Conservation (phyloP, 2,329 filamentous ascomycete species). For the Monilinia polystroma region DNA sequence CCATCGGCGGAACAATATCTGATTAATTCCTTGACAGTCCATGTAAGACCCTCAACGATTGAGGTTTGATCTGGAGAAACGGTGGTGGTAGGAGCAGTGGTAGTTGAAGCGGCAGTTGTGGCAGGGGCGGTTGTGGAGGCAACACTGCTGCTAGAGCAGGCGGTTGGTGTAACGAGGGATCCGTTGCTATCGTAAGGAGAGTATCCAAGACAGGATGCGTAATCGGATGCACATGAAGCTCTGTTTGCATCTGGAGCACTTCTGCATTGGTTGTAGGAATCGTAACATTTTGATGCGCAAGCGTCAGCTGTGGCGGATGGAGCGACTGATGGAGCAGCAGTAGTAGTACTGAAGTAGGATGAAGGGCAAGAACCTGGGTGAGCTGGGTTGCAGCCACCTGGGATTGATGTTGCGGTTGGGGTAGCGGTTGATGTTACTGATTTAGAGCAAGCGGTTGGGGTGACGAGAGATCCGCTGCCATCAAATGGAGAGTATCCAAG, state of each 20-base stretch:
- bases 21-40: constrained; percentile 9
- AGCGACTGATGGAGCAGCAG: background rate
- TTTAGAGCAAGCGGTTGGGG: constrained; percentile 6
- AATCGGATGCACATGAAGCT: background rate
- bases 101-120: background rate
- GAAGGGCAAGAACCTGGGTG: too few species aligned
- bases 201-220: constrained; percentile 10
- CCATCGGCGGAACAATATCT: constrained; percentile 5
- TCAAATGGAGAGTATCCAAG: constrained; percentile 12
- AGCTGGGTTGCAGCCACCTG: too few species aligned
- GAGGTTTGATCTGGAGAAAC: background rate
- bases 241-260: background rate
- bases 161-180: constrained; percentile 2
- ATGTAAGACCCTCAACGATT: background rate
- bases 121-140: background rate
- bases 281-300: background rate
- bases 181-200: background rate
- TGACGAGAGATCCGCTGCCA: background rate
- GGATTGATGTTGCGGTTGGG: background rate
- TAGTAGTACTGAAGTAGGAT: background rate
- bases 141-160: background rate
- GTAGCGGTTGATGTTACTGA: background rate
- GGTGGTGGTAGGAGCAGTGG: background rate
- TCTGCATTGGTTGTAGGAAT: background rate
- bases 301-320: background rate